Evolutionary conservation across 163 green algal species (phyloP).

Genomic region (Coccomyxa subellipsoidea): DNA sequence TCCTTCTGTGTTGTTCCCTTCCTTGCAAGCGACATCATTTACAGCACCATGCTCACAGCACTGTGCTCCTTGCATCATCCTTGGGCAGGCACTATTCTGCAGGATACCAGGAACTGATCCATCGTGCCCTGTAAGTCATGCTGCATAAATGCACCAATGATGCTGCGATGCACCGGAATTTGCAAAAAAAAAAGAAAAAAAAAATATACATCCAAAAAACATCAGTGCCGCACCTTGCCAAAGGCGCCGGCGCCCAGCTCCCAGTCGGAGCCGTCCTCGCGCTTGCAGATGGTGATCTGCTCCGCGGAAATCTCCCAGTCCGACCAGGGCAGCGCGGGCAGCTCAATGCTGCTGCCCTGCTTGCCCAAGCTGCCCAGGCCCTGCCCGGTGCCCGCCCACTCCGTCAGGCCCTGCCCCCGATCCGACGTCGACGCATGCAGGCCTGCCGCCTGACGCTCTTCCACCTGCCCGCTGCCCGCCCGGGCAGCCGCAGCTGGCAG

Average conservation of each 20-base stretch:
- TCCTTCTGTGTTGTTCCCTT: too few species aligned
- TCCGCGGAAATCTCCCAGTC: slow-evolving; percentile 30
- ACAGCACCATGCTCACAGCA: too few species aligned
- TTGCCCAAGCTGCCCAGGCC: background rate
- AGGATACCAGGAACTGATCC: too few species aligned
- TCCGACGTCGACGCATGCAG: background rate
- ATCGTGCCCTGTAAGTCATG: background rate
- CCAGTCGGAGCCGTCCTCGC: slow-evolving; percentile 29
- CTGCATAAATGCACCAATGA: background rate
- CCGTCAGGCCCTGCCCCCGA: background rate
- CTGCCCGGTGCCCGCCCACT: background rate
- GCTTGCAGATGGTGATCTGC: slow-evolving; percentile 37
- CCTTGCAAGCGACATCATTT: too few species aligned
- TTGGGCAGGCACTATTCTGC: too few species aligned
- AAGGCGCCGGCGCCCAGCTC: slow-evolving; percentile 36
- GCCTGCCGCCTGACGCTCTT: background rate
- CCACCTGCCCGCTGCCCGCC: background rate
- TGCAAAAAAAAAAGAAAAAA: too few species aligned
- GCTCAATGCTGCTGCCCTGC: slow-evolving; percentile 3
- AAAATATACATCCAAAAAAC: too few species aligned
- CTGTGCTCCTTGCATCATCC: too few species aligned
- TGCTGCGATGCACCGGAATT: background rate
- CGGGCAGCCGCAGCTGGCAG: background rate
- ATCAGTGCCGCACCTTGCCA: slow-evolving; percentile 45
- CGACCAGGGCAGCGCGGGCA: slow-evolving; percentile 24